Base-by-base conservation (phyloP, 1,139 yeast species). In the Taphrina deformans region DNA sequence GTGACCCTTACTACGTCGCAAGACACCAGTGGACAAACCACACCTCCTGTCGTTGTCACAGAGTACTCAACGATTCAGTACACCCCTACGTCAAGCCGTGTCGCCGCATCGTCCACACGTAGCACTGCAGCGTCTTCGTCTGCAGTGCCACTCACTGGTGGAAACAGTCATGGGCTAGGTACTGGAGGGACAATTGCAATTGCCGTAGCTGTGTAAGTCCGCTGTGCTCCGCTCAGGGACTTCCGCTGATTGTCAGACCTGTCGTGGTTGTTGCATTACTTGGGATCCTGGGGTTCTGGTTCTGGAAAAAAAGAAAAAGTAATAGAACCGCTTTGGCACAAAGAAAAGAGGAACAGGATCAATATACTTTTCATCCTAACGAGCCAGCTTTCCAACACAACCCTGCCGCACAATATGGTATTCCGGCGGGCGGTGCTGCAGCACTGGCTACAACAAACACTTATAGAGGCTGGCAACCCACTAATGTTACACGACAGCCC, bases 331-430 rank as follows among this genome's bases (percentile, higher is more conserved):
- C 51, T 12, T 51, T 53, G 27, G 69, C 51, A 12, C 68, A 68
- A 24, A 63, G 68, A 9, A 59, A 58, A 26, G 70, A 66, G 41
- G 69, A 69, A 33, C 66, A 61, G 3, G 71, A 70, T 23, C 72
- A 70, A 55, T 70, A 69, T 65, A 60, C 65, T 3, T 69, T 58
- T 63, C 58, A 65, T 45, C 65, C 70, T 4, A 63, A 52, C 18
- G 56, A 50, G 16, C 27, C 38, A 9, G 41, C 50, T 14, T 35
- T 35, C 29, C 38, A 14, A 44, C n/a, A n/a, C n/a, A 50, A 45
- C 12, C 56, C 48, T 14, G 38, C 45, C 10, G 12, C 44, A 12
- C 55, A 51, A 33, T 33, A 51, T 51, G 26, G 27, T 7, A 21
- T 12, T 2, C 26, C 44, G 6, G 14, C 7, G 12, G 33, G 23